Conservation (phyloP, 371 early-diverging fungal genomes). For the Mortierella sp. region DNA sequence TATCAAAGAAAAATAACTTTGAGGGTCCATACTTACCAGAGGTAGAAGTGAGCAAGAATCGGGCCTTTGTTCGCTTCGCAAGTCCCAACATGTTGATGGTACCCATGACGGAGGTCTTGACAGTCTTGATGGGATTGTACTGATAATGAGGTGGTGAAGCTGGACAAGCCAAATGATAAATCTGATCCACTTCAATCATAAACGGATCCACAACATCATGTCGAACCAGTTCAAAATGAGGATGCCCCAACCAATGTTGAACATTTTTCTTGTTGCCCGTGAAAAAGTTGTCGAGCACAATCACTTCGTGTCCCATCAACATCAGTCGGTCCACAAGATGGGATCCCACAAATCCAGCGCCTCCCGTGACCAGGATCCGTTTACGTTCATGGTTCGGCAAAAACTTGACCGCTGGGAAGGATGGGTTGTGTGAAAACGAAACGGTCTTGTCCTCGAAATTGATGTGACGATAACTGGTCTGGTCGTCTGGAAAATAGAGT, state of each 20-base stretch:
- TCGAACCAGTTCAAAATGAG: slow-evolving; percentile 85
- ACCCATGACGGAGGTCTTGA: slow-evolving; percentile 89
- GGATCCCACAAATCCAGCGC: slow-evolving; percentile 92
- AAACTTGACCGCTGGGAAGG: slow-evolving; percentile 66
- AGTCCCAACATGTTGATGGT: slow-evolving; percentile 93
- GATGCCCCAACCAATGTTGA: slow-evolving; percentile 90
- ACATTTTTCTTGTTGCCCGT: slow-evolving; percentile 79
- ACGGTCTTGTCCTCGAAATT: slow-evolving; percentile 53
- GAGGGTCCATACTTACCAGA: slow-evolving; percentile 68
- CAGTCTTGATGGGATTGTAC: slow-evolving; percentile 88
- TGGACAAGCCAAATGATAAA: slow-evolving; percentile 89
- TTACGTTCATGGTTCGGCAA: slow-evolving; percentile 67
- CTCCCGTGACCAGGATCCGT: slow-evolving; percentile 89
- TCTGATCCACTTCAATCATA: slow-evolving; percentile 87
- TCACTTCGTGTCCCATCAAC: slow-evolving; percentile 90
- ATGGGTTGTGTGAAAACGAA: slow-evolving; percentile 56
- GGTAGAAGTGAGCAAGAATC: slow-evolving; percentile 84
- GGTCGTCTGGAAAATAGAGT: slow-evolving; percentile 35
- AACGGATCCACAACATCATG: slow-evolving; percentile 90
- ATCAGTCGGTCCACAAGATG: slow-evolving; percentile 88
- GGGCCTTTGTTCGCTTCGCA: slow-evolving; percentile 84
- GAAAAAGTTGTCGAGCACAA: slow-evolving; percentile 88
- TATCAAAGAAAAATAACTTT: background rate
- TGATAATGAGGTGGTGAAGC: slow-evolving; percentile 94
- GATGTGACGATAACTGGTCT: slow-evolving; percentile 26